Evolutionary conservation across 345 rosid genomes (phyloP).

Genomic region (Eutrema japonicum): DNA sequence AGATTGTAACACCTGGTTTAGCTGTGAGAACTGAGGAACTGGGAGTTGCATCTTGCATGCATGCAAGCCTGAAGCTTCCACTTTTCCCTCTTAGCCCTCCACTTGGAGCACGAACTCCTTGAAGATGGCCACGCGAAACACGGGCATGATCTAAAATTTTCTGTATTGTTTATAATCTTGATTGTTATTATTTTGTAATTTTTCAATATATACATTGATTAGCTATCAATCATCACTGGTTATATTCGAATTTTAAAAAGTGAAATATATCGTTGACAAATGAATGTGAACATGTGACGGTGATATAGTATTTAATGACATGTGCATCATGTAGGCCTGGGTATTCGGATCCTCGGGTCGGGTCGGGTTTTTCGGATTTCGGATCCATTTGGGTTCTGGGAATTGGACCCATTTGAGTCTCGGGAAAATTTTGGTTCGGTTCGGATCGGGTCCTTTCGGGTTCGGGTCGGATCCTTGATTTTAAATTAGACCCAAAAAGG

Average conservation of each 20-base stretch:
- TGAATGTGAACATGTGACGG: slow-evolving; percentile 40
- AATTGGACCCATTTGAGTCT: too few relatives aligned
- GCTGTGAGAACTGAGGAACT: neutral
- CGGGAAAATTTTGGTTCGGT: too few relatives aligned
- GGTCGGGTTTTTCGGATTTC: too few relatives aligned
- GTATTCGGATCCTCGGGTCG: too few relatives aligned
- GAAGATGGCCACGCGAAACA: slow-evolving; percentile 27
- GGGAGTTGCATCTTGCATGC: neutral
- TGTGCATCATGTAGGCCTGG: slow-evolving; percentile 45
- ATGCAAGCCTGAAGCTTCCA: slow-evolving; percentile 13
- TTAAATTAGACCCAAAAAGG: too few relatives aligned
- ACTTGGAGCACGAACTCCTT: neutral
- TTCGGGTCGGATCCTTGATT: too few relatives aligned
- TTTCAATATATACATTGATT: slow-evolving; percentile 27
- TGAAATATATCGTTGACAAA: slow-evolving; percentile 37
- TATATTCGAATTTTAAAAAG: slow-evolving; percentile 17
- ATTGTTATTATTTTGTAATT: neutral
- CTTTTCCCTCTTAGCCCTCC: neutral
- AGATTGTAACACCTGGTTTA: too few relatives aligned
- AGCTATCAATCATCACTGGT: slow-evolving; percentile 26
- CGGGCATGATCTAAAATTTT: slow-evolving; percentile 13
- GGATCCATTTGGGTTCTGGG: too few relatives aligned
- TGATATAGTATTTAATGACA: slow-evolving; percentile 29
- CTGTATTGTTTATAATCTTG: neutral
- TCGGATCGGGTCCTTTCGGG: too few relatives aligned